Percentiles rank a stretch among this genome's conserved stretches.
These are phyloP conservation scores for Nicotiana attenuata DNA, from an alignment of 257 asterid species.

Conservation along the genomic window DNA sequence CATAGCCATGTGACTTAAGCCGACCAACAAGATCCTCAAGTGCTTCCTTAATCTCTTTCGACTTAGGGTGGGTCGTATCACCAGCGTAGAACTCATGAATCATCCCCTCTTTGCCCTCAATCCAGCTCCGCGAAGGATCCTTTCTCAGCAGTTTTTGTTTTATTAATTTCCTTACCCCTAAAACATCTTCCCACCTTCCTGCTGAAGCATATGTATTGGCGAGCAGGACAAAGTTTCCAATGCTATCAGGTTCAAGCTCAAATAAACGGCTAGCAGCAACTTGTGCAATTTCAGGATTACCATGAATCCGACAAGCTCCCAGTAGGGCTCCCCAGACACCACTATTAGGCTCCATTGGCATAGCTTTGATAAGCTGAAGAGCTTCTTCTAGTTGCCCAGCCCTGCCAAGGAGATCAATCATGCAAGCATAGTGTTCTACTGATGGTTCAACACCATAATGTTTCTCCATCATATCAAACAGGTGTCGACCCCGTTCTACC, in stretches of 20 bases:
- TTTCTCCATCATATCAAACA: conserved; percentile 56
- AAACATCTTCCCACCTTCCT: conserved; percentile 68
- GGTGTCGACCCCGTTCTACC: conserved; percentile 43
- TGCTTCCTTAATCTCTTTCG: conserved; percentile 34
- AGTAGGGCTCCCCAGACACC: conserved; percentile 89
- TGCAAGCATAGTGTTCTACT: conserved; percentile 59
- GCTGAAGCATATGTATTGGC: conserved; percentile 61
- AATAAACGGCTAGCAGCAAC: conserved; percentile 54
- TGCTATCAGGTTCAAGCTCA: conserved; percentile 57
- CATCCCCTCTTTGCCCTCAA: conserved; percentile 68
- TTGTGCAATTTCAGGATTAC: conserved; percentile 65
- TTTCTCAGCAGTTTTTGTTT: conserved; percentile 48
- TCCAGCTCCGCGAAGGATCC: conserved; percentile 62
- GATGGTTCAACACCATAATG: conserved; percentile 35
- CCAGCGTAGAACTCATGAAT: conserved; percentile 68
- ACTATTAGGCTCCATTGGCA: conserved; percentile 67
- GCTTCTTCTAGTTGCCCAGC: conserved; percentile 61
- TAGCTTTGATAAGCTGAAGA: conserved; percentile 33
- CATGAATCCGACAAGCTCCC: conserved; percentile 56
- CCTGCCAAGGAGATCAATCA: conserved; percentile 72
- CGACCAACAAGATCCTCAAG: conserved; percentile 30
- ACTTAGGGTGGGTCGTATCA: conserved; percentile 50
- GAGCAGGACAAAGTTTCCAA: conserved; percentile 74
- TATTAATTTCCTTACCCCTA: conserved; percentile 41
- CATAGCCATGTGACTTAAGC: conserved; percentile 45